Conservation (phyloP, 805 yeast genomes). For the Ogataea salicorniae region DNA sequence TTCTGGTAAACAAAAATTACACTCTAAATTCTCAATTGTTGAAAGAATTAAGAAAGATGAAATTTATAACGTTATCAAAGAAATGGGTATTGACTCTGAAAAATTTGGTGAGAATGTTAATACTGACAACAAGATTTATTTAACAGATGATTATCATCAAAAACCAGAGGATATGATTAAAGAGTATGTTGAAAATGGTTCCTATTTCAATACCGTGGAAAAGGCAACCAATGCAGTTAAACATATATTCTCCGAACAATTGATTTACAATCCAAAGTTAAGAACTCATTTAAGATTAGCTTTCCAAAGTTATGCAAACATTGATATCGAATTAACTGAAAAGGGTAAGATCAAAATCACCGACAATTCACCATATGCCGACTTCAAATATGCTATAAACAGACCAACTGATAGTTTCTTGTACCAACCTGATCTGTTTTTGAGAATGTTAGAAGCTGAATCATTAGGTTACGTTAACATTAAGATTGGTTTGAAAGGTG, state of each 20-base stretch:
- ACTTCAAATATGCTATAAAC: conserved; percentile 85
- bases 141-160: conserved; percentile 61
- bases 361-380: conserved; percentile 74
- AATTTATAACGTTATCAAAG: conserved; percentile 58
- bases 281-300: conserved; percentile 65
- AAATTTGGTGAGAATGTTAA: conserved; percentile 79
- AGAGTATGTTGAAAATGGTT: conserved; percentile 27
- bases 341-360: conserved; percentile 78
- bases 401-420: conserved; percentile 72
- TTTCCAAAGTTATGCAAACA: conserved; percentile 56
- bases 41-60: conserved; percentile 65
- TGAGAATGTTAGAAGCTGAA: conserved; percentile 93
- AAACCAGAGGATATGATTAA: conserved; percentile 59
- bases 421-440: conserved; percentile 69
- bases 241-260: conserved; percentile 71
- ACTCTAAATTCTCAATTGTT: conserved; percentile 54
- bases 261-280: conserved; percentile 74
- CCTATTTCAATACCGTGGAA: conserved; percentile 50
- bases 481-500: conserved; percentile 50
- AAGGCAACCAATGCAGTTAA: conserved; percentile 65
- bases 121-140: conserved; percentile 60
- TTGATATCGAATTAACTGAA: conserved; percentile 76
- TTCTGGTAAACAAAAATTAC: conserved; percentile 38
- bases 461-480: conserved; percentile 64
- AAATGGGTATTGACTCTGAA: conserved; percentile 73